Evolutionary conservation across 495 filamentous ascomycete species (phyloP), one percentile per base, ranked within the genome.

Genomic region (Hypoxylon subgilvum): DNA sequence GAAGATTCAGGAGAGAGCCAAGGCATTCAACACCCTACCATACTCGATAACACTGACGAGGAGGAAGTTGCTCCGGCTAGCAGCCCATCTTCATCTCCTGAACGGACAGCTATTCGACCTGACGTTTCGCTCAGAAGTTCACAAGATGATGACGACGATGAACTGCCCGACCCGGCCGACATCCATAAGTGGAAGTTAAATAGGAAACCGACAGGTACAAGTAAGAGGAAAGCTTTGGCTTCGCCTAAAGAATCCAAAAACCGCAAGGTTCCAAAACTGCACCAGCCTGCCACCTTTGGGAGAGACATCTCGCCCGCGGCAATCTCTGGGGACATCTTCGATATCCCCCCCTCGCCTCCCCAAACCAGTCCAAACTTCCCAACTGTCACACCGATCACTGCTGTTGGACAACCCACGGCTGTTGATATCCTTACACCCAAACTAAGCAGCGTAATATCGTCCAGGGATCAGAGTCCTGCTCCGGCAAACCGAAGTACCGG

Each of bases 1-100:
- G 68, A 66, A 5, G 48, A 65, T 19, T 63, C 43, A 2, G 72
- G 69, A 12, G 69, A 72, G 19, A 74, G 63, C 31, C 66, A 59
- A 2, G 57, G 45, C 10, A 56, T 65, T 6, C 59, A 66, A 4
- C 63, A 59, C 2, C 56, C 53, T 14, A 59, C 48, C 7, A 30
- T 66, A 28, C 51, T 52, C 9, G 49, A 56, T 4, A 52, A 59
- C 23, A 21, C 35, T 18, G 69, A 75, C 25, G 66, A 74, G 32
- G 27, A 71, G 25, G 55, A 68, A 13, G 36, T 67, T 14, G 36
- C 17, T 42, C 31, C 42, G 22, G 23, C 39, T 9, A 41, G 45
- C 13, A 56, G 34, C 18, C 38, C 51, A 35, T 35, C 54, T 35
- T 54, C 46, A 31, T 38, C 53, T 19, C 28, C 42, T n/a, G n/a